phyloP scores from a whole-genome alignment of 208 protist species.

The Naegleria lovaniensis region DNA sequence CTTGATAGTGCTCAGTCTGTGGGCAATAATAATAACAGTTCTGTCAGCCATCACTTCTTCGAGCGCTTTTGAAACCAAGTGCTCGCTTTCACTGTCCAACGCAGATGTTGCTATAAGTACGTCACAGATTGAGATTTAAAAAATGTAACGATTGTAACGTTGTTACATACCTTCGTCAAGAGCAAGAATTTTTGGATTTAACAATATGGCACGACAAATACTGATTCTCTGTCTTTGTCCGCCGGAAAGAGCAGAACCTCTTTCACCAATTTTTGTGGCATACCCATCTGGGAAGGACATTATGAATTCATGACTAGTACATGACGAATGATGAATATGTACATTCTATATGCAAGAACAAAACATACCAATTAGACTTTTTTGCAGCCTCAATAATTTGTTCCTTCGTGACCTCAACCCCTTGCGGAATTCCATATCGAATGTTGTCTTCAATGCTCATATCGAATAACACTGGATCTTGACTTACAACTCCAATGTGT shows the following conservation, averaged over 20 bases:
- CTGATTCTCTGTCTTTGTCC: slow-evolving; percentile 87
- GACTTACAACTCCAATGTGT: slow-evolving; percentile 14
- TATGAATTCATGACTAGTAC: slow-evolving; percentile 83
- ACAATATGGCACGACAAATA: slow-evolving; percentile 73
- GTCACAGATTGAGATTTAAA: too few species aligned
- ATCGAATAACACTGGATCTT: slow-evolving; percentile 27
- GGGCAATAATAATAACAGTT: slow-evolving; percentile 72
- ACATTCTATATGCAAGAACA: too few species aligned
- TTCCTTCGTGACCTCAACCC: neutral
- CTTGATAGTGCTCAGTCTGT: slow-evolving; percentile 59
- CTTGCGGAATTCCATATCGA: neutral
- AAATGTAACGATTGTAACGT: too few species aligned
- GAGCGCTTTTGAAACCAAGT: slow-evolving; percentile 21
- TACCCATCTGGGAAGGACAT: slow-evolving; percentile 68
- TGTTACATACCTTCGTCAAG: slow-evolving; percentile 69
- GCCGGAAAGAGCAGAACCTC: slow-evolving; percentile 70
- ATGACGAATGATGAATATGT: too few species aligned
- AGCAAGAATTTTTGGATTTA: slow-evolving; percentile 69
- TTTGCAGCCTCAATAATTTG: neutral
- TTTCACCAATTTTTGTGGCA: slow-evolving; percentile 75
- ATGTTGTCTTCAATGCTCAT: slow-evolving; percentile 23
- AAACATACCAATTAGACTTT: slow-evolving; percentile 14
- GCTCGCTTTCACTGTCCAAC: slow-evolving; percentile 23
- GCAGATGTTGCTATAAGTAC: neutral
- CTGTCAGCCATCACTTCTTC: neutral